Base-by-base conservation (phyloP, 371 early-diverging fungal species). In the Circinella umbellata region DNA sequence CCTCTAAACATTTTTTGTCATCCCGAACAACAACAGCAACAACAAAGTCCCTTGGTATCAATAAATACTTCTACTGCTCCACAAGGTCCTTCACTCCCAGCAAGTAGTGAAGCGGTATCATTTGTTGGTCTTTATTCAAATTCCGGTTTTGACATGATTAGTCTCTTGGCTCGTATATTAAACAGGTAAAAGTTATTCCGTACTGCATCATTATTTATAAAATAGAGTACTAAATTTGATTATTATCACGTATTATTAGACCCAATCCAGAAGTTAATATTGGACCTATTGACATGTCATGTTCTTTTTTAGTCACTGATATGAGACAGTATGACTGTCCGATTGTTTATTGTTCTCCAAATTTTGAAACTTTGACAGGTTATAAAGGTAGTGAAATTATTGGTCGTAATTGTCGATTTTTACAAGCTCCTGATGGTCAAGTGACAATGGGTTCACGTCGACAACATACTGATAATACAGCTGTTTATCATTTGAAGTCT, bases 211-310 rank as follows among this genome's bases (percentile, higher is more conserved):
- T 53, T 53, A n/a, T 53, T 15, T 53, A 8, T 53, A 6, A 13
- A 53, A 53, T 15, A 13, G 1, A 3, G 20, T 13, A 27, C 27
- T 27, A 2, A 27, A 1, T 27, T 27, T 27, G 2, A 27, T 6
- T 15, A 53, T 4, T 15, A 3, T 37, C 1, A 27, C 18, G 1
- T 14, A 15, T 8, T 37, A n/a, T 60, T 69, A 80, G 86, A 70
- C 86, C 88, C 11, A 89, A 88, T 67, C 89, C 89, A 17, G 78
- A 83, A 71, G 85, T 91, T 69, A 74, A 85, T 68, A 72, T 91
- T 57, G 89, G 92, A n/a, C 89, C 91, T 9, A 86, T 91, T 61
- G 91, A 91, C 70, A 79, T 90, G 83, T 84, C 84, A 48, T 91
- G 88, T 67, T 79, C 86, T 14, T 91, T 91, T 67, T 65, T 87